These are phyloP conservation scores for Cinchona pubescens DNA, from an alignment of 257 asterid species.

Conservation along the genomic window DNA sequence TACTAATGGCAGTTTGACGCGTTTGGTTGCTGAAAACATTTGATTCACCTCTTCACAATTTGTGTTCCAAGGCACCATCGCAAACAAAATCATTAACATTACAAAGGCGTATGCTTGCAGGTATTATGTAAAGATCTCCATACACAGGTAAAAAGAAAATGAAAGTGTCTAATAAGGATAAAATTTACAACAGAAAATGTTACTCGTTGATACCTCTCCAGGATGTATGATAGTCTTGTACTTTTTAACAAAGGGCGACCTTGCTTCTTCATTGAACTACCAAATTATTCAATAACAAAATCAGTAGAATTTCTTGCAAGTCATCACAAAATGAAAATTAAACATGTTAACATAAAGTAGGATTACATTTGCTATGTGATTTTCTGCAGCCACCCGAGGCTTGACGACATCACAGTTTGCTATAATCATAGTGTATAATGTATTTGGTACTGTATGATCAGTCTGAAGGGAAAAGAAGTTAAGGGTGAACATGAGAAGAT, in stretches of 20 bases:
- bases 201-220: conserved; percentile 72
- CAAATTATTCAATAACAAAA: conserved; percentile 23
- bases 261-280: conserved; percentile 95
- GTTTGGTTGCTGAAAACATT: background rate
- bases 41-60: background rate
- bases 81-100: background rate
- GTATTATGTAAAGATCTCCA: background rate
- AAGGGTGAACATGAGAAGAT: background rate
- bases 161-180: background rate
- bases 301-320: background rate
- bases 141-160: background rate
- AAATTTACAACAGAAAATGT: too few species aligned
- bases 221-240: conserved; percentile 96
- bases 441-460: conserved; percentile 90
- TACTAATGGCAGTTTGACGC: background rate
- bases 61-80: too few species aligned
- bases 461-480: conserved; percentile 47
- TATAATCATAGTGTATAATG: conserved; percentile 78
- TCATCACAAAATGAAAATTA: conserved; percentile 2
- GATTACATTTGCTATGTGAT: conserved; percentile 75
- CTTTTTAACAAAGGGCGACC: conserved; percentile 92
- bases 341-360: background rate
- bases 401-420: conserved; percentile 90
- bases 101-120: too few species aligned
- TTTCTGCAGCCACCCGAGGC: conserved; percentile 92